A percentile compares a stretch with the other conserved stretches of the same genome.
These are phyloP conservation scores for Haberlea rhodopensis DNA, from an alignment of 257 asterid genomes.

Conservation along the genomic window DNA sequence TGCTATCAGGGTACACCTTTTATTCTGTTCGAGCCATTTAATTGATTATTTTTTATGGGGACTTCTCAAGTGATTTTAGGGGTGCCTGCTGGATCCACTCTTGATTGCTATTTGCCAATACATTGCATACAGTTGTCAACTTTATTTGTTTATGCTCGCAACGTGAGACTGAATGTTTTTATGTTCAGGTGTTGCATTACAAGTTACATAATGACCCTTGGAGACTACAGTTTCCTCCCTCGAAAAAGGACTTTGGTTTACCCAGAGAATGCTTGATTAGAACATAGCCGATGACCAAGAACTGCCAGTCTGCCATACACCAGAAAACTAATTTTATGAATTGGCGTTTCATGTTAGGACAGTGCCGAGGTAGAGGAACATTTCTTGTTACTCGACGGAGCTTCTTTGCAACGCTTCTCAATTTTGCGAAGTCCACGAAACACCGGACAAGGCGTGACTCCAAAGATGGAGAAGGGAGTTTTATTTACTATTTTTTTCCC, in stretches of 20 bases:
- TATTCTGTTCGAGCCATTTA: too few species aligned
- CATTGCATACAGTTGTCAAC: neutral
- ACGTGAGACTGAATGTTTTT: constrained; percentile 16
- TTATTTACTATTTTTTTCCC: too few species aligned
- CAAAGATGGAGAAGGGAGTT: too few species aligned
- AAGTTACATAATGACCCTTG: constrained; percentile 87
- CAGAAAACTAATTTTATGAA: constrained; percentile 8
- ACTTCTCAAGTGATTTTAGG: too few species aligned
- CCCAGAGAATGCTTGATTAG: constrained; percentile 61
- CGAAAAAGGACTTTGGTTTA: constrained; percentile 55
- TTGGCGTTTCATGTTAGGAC: too few species aligned
- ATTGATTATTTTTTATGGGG: too few species aligned
- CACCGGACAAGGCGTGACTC: too few species aligned
- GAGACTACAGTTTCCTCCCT: constrained; percentile 44
- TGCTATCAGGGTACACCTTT: too few species aligned
- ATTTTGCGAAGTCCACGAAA: too few species aligned
- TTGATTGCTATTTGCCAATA: too few species aligned
- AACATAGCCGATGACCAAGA: constrained; percentile 26
- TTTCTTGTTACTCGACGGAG: neutral
- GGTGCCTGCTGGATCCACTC: too few species aligned
- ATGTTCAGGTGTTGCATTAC: constrained; percentile 75
- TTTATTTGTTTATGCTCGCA: neutral
- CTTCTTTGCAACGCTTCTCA: too few species aligned
- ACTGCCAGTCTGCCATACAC: constrained; percentile 20
- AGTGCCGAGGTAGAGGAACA: neutral